These are phyloP conservation scores for Talaromyces trachyspermus DNA, from an alignment of 495 filamentous ascomycete genomes.

Conservation along the genomic window DNA sequence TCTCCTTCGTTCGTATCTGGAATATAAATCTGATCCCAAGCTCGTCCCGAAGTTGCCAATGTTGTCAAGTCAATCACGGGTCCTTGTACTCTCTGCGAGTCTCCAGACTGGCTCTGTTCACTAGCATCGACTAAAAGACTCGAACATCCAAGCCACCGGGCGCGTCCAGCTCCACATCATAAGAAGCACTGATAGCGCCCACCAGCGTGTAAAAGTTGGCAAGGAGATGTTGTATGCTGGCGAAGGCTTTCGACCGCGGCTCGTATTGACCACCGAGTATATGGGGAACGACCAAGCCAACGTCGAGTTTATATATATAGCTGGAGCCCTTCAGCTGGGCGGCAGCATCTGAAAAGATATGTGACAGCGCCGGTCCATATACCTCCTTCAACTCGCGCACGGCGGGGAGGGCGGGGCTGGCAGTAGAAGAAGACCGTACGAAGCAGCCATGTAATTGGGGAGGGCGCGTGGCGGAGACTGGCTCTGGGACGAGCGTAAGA, in stretches of 20 bases:
- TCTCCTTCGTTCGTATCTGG: conserved; percentile 53
- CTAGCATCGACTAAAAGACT: conserved; percentile 64
- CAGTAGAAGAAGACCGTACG: conserved; percentile 39
- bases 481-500: not conserved
- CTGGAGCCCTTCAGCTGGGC: conserved; percentile 21
- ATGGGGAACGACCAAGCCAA: conserved; percentile 36
- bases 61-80: conserved; percentile 59
- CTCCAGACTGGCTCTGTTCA: conserved; percentile 24
- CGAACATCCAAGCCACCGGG: conserved; percentile 71
- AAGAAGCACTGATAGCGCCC: conserved; percentile 54
- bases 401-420: conserved; percentile 37
- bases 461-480: not conserved
- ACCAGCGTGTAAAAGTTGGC: conserved; percentile 74
- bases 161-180: conserved; percentile 54
- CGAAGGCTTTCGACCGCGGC: conserved; percentile 51
- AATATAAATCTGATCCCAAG: conserved; percentile 66
- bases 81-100: conserved; percentile 38
- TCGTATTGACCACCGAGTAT: conserved; percentile 29
- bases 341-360: conserved; percentile 24
- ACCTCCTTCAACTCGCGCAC: conserved; percentile 30
- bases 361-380: conserved; percentile 32
- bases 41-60: conserved; percentile 54
- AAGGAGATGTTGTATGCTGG: conserved; percentile 58
- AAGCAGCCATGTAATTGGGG: not conserved
- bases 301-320: conserved; percentile 30